Base-by-base conservation (phyloP, 1,284 basidiomycete genomes). In the Caloboletus firmus region DNA sequence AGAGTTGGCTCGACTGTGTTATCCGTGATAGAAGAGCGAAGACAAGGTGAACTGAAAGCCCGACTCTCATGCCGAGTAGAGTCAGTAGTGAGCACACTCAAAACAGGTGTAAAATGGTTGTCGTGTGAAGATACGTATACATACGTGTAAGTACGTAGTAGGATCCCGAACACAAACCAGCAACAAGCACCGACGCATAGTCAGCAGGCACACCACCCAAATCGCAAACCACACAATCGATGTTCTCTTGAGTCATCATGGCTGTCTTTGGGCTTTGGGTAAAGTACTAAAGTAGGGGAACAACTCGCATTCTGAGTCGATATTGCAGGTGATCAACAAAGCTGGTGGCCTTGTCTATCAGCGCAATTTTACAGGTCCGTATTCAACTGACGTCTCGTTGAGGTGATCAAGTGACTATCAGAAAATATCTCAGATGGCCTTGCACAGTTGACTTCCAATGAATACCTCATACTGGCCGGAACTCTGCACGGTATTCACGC, bases 401-500 rank as follows among this genome's bases (percentile, higher is more conserved):
- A 17, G 31, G 26, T 40, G 34, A 40, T 46, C 37, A 54, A 46
- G 51, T 56, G 54, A 57, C 60, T 57, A 15, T 45, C 18, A 13
- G 52, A 56, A 48, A 45, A 15, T 50, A 18, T 37, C 39, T 42
- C 65, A 95, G 95, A 95, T 65, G 92, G 91, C 12, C 85, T 98
- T 42, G 87, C 92, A 9, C 83, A 85, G 52, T 76, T 95, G 59
- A 87, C 90, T 8, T 94, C 96, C n/a, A 99, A 99, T 75, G 96
- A 98, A 72, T 91, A 97, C 64, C 87, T 99, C 56, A 92, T 99
- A 20, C 84, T 99, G 30, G 97, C 97, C 2, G 96, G 97, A 46
- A 99, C 97, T 9, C 75, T 99, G 49, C 97, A 99, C 63, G 95
- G 96, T 49, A 97, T 99, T 41, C 97, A 99, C 67, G 97, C 97